These are phyloP conservation scores for Nymphaea colorata DNA, from an alignment of 164 flowering plant genomes.

Conservation along the genomic window DNA sequence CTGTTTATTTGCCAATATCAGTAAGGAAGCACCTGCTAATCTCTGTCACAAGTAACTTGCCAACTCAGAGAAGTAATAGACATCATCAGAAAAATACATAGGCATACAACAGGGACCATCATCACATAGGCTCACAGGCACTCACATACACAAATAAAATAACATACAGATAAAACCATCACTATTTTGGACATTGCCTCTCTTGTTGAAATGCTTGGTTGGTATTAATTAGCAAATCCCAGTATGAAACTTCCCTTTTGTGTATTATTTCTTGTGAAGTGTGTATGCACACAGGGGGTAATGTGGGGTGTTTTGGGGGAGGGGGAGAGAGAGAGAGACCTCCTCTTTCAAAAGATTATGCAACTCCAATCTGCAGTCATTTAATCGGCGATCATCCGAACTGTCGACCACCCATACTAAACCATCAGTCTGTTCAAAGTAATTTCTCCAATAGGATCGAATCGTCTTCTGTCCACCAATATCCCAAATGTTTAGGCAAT, in stretches of 20 bases:
- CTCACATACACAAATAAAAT: no score
- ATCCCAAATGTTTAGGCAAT: constrained; percentile 94
- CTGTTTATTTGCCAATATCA: constrained; percentile 94
- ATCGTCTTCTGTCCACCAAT: constrained; percentile 95
- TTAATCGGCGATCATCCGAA: constrained; percentile 85
- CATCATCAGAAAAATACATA: no score
- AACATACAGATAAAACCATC: no score
- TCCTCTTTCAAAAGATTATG: constrained; percentile 97
- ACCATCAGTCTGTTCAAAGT: constrained; percentile 98
- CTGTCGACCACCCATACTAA: constrained; percentile 99
- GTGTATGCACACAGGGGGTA: no score
- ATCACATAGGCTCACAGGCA: no score
- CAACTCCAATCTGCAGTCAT: constrained; percentile 87
- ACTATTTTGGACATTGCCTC: no score
- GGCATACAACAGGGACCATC: no score
- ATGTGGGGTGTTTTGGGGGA: neutral
- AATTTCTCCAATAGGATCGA: constrained; percentile 97
- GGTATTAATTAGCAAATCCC: no score
- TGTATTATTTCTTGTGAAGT: no score
- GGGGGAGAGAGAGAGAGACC: constrained; percentile 24
- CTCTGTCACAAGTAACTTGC: constrained; percentile 38
- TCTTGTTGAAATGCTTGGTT: no score
- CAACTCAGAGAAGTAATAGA: neutral
- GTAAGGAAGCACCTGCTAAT: constrained; percentile 82
- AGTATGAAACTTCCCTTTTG: no score